Evolutionary conservation across 495 filamentous ascomycete species (phyloP), one percentile per base, ranked within the genome.

Genomic region (Glonium stellatum): DNA sequence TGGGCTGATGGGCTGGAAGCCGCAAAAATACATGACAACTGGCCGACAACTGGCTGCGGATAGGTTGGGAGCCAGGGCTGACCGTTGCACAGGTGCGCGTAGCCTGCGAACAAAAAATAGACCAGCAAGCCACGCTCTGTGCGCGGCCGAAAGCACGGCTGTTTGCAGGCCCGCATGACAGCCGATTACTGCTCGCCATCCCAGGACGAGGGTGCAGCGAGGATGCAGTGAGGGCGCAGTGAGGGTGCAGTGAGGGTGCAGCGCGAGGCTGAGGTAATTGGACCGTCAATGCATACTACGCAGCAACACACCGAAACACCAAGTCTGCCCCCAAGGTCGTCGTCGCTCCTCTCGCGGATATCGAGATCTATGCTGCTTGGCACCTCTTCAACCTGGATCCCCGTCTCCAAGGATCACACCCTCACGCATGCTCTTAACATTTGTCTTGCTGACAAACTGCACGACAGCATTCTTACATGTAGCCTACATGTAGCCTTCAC

Each of bases 111-210:
- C 54, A 54, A 48, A 47, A 57, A 52, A 59, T 48, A 31, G 34
- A 31, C 41, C 56, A 42, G 50, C 37, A 54, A 0, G 31, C 51
- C 53, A 61, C 36, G 36, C 36, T 39, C 36, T 39, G 36, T 15
- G 36, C 15, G 36, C 36, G 36, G 57, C 61, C 54, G 46, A 51
- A 31, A 23, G 27, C 54, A 58, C 57, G 57, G 62, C 53, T 61
- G 46, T 61, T 53, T 60, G 58, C 62, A 65, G 10, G n/a, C 58
- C 46, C 61, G 21, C 61, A 64, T 57, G 55, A 56, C 61, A 64
- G 42, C 51, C 57, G 51, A 37, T 54, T n/a, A 22, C 19, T 41
- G 9, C 13, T 22, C 13, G 49, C 36, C 27, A 10, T 15, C 11
- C 22, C 23, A 49, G 19, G 15, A 5, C 46, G n/a, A n/a, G n/a